These are phyloP conservation scores for Alectoria sarmentosa DNA, from an alignment of 495 filamentous ascomycete genomes.

Conservation along the genomic window DNA sequence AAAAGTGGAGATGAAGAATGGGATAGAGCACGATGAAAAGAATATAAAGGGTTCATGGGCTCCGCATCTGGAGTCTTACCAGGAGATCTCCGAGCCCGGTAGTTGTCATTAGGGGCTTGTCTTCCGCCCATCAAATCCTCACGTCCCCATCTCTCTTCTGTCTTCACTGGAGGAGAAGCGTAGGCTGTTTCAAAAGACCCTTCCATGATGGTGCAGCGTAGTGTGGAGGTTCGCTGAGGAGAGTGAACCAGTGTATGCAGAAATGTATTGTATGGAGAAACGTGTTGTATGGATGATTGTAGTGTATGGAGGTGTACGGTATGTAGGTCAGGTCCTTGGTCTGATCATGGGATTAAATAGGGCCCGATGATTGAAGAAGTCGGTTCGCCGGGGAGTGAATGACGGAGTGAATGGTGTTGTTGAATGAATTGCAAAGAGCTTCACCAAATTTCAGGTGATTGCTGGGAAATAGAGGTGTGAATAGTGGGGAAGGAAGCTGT, in stretches of 20 bases:
- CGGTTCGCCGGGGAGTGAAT: neutral
- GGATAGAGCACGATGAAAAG: neutral
- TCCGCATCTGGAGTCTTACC: conserved; percentile 34
- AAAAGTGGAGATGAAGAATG: neutral
- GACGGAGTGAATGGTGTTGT: neutral
- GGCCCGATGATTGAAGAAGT: neutral
- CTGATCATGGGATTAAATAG: conserved; percentile 3
- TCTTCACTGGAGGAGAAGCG: conserved; percentile 22
- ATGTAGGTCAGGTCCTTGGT: neutral
- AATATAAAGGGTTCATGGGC: neutral
- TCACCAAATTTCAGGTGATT: conserved; percentile 26
- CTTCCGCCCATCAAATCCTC: conserved; percentile 22
- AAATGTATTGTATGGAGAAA: neutral
- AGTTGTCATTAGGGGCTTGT: conserved; percentile 31
- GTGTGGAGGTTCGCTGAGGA: neutral
- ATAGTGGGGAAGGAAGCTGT: conserved; percentile 24
- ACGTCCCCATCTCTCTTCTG: conserved; percentile 25
- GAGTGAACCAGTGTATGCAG: neutral
- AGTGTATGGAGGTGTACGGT: neutral
- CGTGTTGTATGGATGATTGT: neutral
- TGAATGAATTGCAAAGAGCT: neutral
- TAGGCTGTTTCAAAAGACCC: conserved; percentile 19
- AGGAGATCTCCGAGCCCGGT: conserved; percentile 44
- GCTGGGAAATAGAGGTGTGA: conserved; percentile 24
- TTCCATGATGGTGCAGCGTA: conserved; percentile 21